These are phyloP conservation scores for Cupressus sempervirens DNA, from an alignment of 75 land plant genomes.

Conservation along the genomic window DNA sequence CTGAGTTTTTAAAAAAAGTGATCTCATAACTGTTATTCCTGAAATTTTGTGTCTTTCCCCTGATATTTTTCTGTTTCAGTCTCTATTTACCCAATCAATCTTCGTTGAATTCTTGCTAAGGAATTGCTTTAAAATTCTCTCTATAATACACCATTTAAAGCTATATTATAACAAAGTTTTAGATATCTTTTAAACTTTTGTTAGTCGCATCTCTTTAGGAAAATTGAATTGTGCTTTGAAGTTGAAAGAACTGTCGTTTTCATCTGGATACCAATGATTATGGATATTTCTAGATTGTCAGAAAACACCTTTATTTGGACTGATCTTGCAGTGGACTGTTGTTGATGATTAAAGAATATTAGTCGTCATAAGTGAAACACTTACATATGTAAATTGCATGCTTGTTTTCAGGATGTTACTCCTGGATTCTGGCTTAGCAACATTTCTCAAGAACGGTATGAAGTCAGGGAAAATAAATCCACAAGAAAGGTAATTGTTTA, in stretches of 20 bases:
- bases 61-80: no score
- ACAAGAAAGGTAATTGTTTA: no score
- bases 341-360: not conserved
- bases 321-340: not conserved
- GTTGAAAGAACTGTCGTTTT: not conserved
- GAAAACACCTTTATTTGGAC: not conserved
- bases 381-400: not conserved
- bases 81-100: no score
- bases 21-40: no score
- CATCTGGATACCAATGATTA: not conserved
- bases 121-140: not conserved
- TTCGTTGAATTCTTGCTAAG: no score
- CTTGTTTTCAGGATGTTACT: conserved; percentile 38
- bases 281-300: not conserved
- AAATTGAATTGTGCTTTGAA: not conserved
- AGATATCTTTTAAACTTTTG: not conserved
- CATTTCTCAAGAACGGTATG: not conserved
- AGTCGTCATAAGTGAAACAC: conserved; percentile 43
- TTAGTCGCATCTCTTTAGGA: no score
- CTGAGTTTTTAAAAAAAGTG: no score
- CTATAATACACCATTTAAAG: not conserved
- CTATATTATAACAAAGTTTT: no score
- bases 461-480: no score
- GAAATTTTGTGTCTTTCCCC: no score
- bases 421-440: conserved; percentile 75